phyloP scores from a whole-genome alignment of 2,329 filamentous ascomycete genomes.

The Botryotinia globosa region DNA sequence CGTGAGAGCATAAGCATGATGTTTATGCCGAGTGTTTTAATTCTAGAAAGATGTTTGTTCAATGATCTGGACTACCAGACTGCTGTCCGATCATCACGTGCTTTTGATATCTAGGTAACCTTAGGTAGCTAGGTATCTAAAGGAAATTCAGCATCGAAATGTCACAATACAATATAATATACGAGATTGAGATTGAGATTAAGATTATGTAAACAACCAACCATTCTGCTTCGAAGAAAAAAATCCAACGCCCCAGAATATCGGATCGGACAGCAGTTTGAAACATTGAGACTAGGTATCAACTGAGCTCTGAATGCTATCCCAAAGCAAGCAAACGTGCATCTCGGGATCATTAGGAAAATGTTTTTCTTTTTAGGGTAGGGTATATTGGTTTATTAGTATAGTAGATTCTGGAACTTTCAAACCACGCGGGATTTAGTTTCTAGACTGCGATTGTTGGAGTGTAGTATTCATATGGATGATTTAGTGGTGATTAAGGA shows the following conservation, averaged over 20 bases:
- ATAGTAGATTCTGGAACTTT: not conserved
- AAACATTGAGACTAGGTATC: too few relatives aligned
- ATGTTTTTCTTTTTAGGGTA: too few relatives aligned
- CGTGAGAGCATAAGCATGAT: rapidly evolving
- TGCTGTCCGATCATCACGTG: not conserved
- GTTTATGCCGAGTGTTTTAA: rapidly evolving
- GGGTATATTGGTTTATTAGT: too few relatives aligned
- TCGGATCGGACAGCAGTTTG: not conserved
- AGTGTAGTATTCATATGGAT: not conserved
- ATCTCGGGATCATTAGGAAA: not conserved
- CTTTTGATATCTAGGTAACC: not conserved
- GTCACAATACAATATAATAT: not conserved
- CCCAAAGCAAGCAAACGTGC: not conserved
- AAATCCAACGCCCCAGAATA: not conserved
- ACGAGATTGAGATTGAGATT: too few relatives aligned
- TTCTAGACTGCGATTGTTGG: not conserved
- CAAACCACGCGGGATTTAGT: not conserved
- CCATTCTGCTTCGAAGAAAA: rapidly evolving
- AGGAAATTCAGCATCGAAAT: not conserved
- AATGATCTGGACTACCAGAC: not conserved
- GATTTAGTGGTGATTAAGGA: not conserved
- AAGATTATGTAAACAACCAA: not conserved
- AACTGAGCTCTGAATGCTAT: not conserved
- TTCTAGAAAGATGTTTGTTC: not conserved
- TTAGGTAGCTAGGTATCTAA: too few relatives aligned